Percentiles rank a stretch among this genome's conserved stretches.
Conservation (phyloP, 2,329 filamentous ascomycete species). For the Pseudocercospora eumusae region DNA sequence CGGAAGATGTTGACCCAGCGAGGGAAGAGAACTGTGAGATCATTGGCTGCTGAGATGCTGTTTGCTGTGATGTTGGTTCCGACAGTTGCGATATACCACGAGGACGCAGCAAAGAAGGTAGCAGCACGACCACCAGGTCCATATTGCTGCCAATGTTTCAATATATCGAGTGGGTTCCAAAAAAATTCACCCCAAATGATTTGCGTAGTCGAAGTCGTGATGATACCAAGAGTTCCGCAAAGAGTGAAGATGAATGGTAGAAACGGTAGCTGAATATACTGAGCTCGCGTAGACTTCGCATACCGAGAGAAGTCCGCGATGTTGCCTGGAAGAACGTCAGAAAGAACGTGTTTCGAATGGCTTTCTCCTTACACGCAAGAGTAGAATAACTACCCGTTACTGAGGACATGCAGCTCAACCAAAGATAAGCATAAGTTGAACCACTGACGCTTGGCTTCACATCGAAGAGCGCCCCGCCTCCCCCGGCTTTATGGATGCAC, state of each 20-base stretch:
- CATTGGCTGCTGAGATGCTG: conserved; percentile 55
- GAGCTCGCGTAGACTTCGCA: conserved; percentile 30
- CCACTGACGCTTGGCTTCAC: conserved; percentile 40
- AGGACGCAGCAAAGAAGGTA: conserved; percentile 26
- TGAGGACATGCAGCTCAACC: conserved; percentile 51
- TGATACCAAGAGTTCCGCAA: conserved; percentile 56
- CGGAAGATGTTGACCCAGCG: conserved; percentile 50
- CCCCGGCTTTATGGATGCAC: conserved; percentile 31
- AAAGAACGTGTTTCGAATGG: background rate
- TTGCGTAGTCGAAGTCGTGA: conserved; percentile 57
- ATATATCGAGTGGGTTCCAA: conserved; percentile 29
- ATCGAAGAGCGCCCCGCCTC: conserved; percentile 28
- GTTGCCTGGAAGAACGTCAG: conserved; percentile 23
- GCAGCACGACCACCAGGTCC: conserved; percentile 27
- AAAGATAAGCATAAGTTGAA: conserved; percentile 43
- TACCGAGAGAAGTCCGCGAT: conserved; percentile 42
- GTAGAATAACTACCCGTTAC: conserved; percentile 51
- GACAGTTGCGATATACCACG: conserved; percentile 56
- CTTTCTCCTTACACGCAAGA: conserved; percentile 27
- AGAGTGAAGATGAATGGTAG: conserved; percentile 51
- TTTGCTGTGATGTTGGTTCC: conserved; percentile 57
- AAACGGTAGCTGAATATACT: conserved; percentile 40
- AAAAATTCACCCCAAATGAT: conserved; percentile 53
- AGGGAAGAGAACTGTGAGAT: conserved; percentile 54
- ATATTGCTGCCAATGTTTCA: conserved; percentile 18